These are phyloP conservation scores for Nidularia sp. DNA, from an alignment of 768 basidiomycete genomes.

Conservation along the genomic window DNA sequence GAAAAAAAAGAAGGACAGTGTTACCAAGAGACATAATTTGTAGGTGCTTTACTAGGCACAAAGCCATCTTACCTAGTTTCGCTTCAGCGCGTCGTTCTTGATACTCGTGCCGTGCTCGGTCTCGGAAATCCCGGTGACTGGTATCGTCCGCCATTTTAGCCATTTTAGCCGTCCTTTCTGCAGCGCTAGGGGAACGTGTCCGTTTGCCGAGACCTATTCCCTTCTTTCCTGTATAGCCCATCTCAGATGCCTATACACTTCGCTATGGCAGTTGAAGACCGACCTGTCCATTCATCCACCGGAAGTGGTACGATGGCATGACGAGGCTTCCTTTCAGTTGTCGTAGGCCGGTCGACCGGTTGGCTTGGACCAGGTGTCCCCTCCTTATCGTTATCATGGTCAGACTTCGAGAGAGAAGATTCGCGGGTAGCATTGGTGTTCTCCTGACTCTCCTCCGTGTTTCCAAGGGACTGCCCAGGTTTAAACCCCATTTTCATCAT, in stretches of 20 bases:
- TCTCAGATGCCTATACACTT: background rate
- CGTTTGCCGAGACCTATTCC: slow-evolving; percentile 77
- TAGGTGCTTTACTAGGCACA: background rate
- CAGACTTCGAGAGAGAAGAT: background rate
- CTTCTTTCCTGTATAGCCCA: slow-evolving; percentile 53
- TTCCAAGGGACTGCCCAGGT: slow-evolving; percentile 75
- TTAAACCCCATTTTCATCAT: slow-evolving; percentile 96
- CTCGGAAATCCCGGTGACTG: slow-evolving; percentile 58
- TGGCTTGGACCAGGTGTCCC: too few species aligned
- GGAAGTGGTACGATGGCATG: slow-evolving; percentile 70
- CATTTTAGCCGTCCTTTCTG: slow-evolving; percentile 70
- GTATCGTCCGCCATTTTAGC: slow-evolving; percentile 67
- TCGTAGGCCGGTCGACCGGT: too few species aligned
- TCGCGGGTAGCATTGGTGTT: background rate
- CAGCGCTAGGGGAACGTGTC: slow-evolving; percentile 55
- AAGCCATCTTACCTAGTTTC: slow-evolving; percentile 41
- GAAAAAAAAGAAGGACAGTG: background rate
- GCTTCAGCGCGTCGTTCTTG: slow-evolving; percentile 73
- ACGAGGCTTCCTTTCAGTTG: background rate
- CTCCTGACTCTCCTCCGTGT: slow-evolving; percentile 17
- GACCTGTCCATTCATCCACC: slow-evolving; percentile 80
- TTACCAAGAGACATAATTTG: background rate
- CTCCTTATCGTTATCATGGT: too few species aligned
- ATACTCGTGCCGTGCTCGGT: slow-evolving; percentile 68
- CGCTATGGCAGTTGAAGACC: slow-evolving; percentile 13